Evolutionary conservation across 495 filamentous ascomycete species (phyloP).

Genomic region (Xylaria sp.): DNA sequence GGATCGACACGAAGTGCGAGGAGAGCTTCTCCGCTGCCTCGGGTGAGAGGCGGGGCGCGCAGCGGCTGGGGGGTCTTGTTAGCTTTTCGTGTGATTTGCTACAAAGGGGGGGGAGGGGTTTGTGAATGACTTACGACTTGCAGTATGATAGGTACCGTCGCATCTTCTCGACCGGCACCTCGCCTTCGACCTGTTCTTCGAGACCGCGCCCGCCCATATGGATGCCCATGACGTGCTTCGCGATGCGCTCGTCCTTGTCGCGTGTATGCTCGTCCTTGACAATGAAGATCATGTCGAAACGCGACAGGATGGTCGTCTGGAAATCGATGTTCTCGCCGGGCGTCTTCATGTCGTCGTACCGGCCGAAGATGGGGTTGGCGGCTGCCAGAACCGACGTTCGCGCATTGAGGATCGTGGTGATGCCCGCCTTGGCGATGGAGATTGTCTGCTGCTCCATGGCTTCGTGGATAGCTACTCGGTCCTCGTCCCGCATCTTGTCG

Average conservation of each 20-base stretch:
- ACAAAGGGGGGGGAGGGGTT: background rate
- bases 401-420: conserved; percentile 97
- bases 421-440: conserved; percentile 98
- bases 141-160: conserved; percentile 98
- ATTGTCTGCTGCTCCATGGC: conserved; percentile 99
- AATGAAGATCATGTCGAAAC: conserved; percentile 99
- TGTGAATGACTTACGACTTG: conserved; percentile 71
- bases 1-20: conserved; percentile 95
- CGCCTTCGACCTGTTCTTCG: conserved; percentile 83
- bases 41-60: conserved; percentile 88
- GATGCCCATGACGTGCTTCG: conserved; percentile 96
- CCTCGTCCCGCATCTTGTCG: conserved; percentile 99
- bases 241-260: conserved; percentile 88
- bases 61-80: conserved; percentile 65
- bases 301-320: conserved; percentile 96
- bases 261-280: conserved; percentile 95
- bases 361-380: conserved; percentile 96
- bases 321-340: conserved; percentile 99
- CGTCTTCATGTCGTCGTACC: conserved; percentile 97
- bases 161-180: conserved; percentile 95
- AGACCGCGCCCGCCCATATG: conserved; percentile 90
- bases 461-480: conserved; percentile 98
- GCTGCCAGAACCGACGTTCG: conserved; percentile 94
- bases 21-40: conserved; percentile 96
- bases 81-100: conserved; percentile 36